Base-by-base conservation (phyloP, 2,329 filamentous ascomycete genomes). In the Epichloe elymi region DNA sequence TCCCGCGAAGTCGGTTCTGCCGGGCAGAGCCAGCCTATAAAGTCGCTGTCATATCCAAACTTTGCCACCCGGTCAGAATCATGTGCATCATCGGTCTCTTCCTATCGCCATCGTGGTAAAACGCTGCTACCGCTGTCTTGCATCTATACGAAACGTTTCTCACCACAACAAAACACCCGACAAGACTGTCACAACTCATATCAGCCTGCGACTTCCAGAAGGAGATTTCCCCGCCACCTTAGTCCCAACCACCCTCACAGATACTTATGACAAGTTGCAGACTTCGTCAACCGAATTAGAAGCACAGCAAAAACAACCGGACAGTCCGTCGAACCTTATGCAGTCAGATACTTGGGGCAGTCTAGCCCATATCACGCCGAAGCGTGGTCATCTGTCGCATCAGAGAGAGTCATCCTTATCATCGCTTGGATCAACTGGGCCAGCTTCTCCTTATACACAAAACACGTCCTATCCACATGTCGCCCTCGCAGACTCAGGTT, bases 391-490 rank as follows among this genome's bases (percentile, higher is more conserved):
- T 15, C 61, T 70, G 38, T 59, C 70, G 26, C 79, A 83, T 58
- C 72, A 82, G 44, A 74, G 79, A 57, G 78, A 82, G 56, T 78
- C 79, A 2, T 82, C 79, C 6, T 66, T 80, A 38, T 82, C 79
- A 0, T 82, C 80, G 0, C 59, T 82, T 40, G 78, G 76, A 11
- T 82, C 79, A 0, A 71, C 75, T 37, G 77, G 75, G n/a, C 79
- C 79, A 17, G 70, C 74, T 0, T 83, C 80, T 17, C 79, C 79
- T 3, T 82, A 72, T 61, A 74, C 71, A 39, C 67, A 73, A 52
- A 78, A 70, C 59, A 74, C 70, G 2, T 72, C 76, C 38, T 78
- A 80, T 54, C 79, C 79, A 2, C 76, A 80, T 8, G 78, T 83
- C 47, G 75, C 76, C 23, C 65, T 78, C 14, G 71, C 68, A 44